A percentile compares a stretch with the other conserved stretches of the same genome.
Conservation (phyloP, 192 early-diverging fungal genomes). For the Rhizophagus clarus region DNA sequence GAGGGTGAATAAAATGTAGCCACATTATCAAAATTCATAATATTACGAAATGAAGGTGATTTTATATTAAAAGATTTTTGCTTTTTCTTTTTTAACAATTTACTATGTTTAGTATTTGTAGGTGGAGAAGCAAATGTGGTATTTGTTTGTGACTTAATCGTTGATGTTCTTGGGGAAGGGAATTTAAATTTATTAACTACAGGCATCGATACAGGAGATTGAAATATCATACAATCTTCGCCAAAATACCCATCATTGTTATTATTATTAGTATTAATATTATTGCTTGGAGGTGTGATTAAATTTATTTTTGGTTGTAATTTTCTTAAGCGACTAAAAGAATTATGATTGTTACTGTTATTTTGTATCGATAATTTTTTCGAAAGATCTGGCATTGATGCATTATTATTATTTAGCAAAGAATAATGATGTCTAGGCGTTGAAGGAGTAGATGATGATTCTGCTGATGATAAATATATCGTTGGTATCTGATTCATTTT, state of each 20-base stretch:
- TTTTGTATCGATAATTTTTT: slow-evolving; percentile 17
- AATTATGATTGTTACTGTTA: neutral
- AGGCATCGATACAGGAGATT: neutral
- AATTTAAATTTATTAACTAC: neutral
- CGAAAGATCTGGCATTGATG: slow-evolving; percentile 1
- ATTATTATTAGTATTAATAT: neutral
- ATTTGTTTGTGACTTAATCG: neutral
- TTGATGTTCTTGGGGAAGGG: neutral
- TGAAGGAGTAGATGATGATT: neutral
- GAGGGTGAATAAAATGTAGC: neutral
- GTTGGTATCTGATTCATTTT: neutral
- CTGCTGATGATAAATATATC: neutral
- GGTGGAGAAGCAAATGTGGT: neutral
- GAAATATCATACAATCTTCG: neutral
- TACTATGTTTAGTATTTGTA: neutral
- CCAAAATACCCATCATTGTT: neutral
- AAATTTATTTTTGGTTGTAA: neutral
- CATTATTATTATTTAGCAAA: neutral
- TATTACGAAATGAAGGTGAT: neutral
- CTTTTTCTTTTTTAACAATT: neutral
- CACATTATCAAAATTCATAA: neutral
- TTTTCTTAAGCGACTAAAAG: neutral
- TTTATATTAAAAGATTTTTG: slow-evolving; percentile 1
- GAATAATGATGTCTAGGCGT: neutral
- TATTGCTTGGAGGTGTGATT: neutral